Evolutionary conservation across 1,284 basidiomycete genomes (phyloP).

Genomic region (Ganoderma meredithae): DNA sequence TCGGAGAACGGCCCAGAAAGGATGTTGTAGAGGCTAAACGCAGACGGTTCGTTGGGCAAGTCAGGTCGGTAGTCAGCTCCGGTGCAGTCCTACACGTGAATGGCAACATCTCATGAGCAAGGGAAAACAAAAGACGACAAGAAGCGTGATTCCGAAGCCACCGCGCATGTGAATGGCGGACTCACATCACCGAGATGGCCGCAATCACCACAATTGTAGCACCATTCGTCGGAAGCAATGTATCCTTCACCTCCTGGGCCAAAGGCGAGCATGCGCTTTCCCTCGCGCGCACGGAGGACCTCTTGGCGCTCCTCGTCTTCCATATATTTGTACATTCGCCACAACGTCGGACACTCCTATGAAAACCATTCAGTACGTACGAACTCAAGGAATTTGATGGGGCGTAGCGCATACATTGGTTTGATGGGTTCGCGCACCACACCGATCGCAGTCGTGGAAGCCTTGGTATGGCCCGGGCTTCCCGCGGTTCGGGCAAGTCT

Average conservation of each 20-base stretch:
- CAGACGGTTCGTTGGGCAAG: slow-evolving; percentile 67
- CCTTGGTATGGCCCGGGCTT: slow-evolving; percentile 39
- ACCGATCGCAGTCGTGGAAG: slow-evolving; percentile 74
- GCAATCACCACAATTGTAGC: slow-evolving; percentile 85
- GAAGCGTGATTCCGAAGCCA: not conserved
- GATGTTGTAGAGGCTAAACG: slow-evolving; percentile 77
- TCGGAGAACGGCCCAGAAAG: slow-evolving; percentile 80
- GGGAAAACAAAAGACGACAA: not conserved
- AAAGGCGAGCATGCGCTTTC: slow-evolving; percentile 55
- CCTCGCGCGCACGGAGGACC: slow-evolving; percentile 57
- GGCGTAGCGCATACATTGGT: slow-evolving; percentile 60
- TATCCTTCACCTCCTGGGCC: slow-evolving; percentile 84
- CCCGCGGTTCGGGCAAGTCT: slow-evolving; percentile 82
- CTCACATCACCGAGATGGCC: slow-evolving; percentile 91
- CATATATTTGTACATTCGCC: slow-evolving; percentile 88
- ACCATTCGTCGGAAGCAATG: slow-evolving; percentile 79
- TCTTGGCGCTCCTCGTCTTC: slow-evolving; percentile 59
- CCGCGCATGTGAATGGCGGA: slow-evolving; percentile 27
- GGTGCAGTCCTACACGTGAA: slow-evolving; percentile 70
- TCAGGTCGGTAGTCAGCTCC: slow-evolving; percentile 57
- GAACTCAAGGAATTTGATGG: slow-evolving; percentile 2
- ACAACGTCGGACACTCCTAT: slow-evolving; percentile 87
- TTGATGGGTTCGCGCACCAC: slow-evolving; percentile 74
- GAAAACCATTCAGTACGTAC: slow-evolving; percentile 1
- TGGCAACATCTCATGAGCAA: slow-evolving; percentile 2